These are phyloP conservation scores for Tetradesmus lagerheimii DNA, from an alignment of 139 green algal genomes.

Conservation along the genomic window DNA sequence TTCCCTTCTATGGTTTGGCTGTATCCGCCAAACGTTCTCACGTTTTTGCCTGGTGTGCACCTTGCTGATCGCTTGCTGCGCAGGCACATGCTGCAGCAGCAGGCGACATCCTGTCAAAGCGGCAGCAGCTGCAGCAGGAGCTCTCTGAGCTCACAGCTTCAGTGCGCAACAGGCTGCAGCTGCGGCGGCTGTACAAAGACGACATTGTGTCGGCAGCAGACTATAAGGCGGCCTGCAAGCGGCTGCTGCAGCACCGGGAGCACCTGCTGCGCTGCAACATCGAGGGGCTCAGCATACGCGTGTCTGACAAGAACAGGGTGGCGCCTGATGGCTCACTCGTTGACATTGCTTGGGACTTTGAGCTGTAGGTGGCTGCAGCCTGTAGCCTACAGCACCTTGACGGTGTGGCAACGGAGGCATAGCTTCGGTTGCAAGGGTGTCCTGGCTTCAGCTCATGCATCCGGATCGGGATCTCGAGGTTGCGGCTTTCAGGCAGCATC, in stretches of 20 bases:
- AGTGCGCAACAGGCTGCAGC: constrained; percentile 13
- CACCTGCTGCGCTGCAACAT: constrained; percentile 17
- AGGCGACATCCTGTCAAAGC: neutral
- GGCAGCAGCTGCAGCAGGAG: constrained; percentile 13
- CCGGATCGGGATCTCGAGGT: no score
- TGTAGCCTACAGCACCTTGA: no score
- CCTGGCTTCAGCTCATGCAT: no score
- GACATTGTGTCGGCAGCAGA: neutral
- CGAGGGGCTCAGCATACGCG: constrained; percentile 37
- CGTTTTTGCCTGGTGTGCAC: no score
- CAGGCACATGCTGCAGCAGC: constrained; percentile 22
- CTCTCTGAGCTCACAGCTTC: constrained; percentile 7
- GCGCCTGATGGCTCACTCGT: constrained; percentile 29
- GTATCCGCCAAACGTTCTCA: no score
- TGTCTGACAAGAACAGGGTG: constrained; percentile 39
- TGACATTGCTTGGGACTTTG: constrained; percentile 48
- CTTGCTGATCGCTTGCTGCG: no score
- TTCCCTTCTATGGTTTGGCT: no score
- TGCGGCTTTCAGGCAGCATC: no score
- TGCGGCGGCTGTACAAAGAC: constrained; percentile 35
- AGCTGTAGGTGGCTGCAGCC: neutral
- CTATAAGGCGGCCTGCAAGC: neutral
- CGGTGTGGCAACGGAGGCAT: no score
- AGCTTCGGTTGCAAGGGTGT: no score
- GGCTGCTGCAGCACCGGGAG: constrained; percentile 33